Base-by-base conservation (phyloP, 768 basidiomycete genomes). In the Pleurotus ostreatus region DNA sequence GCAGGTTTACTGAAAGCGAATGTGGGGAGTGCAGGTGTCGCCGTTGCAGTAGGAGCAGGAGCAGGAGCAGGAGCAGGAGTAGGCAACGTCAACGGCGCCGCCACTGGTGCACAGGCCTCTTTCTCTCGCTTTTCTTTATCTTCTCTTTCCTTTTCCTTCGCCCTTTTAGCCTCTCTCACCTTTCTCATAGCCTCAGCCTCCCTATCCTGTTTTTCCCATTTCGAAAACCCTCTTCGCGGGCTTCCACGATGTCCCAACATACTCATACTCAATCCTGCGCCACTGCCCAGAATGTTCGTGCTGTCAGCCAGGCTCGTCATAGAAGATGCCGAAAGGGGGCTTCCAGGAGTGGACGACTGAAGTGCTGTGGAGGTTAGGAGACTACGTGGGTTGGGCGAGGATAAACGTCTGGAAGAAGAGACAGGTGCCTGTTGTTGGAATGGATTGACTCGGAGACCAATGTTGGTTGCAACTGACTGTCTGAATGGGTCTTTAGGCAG, bases 131-230 rank as follows among this genome's bases (percentile, higher is more conserved):
- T 59, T 62, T 73, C 80, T 46, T 65, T 70, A 9, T 34, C 30
- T 55, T 71, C 70, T 0, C 63, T 66, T 40, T 62, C 66, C 37
- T 70, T 71, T 59, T 66, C 71, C 62, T 77, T 79, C 59, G 71
- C 71, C 52, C 67, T 66, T 56, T 71, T 77, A 11, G 74, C 73
- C 55, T 78, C 75, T 48, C 89, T 76, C 62, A 92, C 81, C 64
- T 79, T 85, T 63, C 80, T 80, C 79, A 92, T 86, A 20, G 89
- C 88, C 43, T 82, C 81, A 2, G 90, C 90, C 63, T 93, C 90
- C 26, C 89, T 68, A 61, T 93, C 89, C 67, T 92, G 89, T 59
- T 90, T 92, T 68, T 92, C 90, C 88, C 88, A 91, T 70, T 89
- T 91, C 2, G 88, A 86, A 61, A 83, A 85, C 16, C 77, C 75